Percentiles rank a stretch among this genome's conserved stretches.
Evolutionary conservation across 2,329 filamentous ascomycete genomes (phyloP).

Genomic region (Talaromyces verruculosus): DNA sequence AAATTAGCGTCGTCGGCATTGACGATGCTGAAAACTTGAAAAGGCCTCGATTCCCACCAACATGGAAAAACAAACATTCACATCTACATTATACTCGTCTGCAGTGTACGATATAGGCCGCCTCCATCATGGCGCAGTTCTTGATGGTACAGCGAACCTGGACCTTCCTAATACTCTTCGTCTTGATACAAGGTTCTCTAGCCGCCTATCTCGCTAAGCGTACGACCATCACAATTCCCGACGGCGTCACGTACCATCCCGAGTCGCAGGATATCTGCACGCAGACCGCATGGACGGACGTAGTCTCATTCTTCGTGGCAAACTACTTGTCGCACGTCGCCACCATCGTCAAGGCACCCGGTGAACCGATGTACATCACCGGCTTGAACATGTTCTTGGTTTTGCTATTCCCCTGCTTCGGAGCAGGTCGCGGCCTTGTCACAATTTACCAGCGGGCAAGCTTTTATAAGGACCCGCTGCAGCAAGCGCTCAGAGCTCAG

Average conservation of each 20-base stretch:
- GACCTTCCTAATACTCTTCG: neutral
- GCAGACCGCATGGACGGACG: slow-evolving; percentile 24
- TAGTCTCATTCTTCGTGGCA: slow-evolving; percentile 34
- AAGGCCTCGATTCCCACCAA: neutral
- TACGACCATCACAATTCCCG: neutral
- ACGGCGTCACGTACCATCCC: slow-evolving; percentile 1
- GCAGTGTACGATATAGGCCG: neutral
- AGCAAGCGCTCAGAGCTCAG: slow-evolving; percentile 29
- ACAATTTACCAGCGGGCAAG: slow-evolving; percentile 27
- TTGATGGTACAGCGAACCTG: neutral
- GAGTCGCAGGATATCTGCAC: slow-evolving; percentile 8
- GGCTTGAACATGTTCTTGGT: slow-evolving; percentile 23
- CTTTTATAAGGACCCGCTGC: slow-evolving; percentile 24
- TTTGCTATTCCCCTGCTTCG: slow-evolving; percentile 31
- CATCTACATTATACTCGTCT: neutral
- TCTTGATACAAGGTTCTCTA: neutral
- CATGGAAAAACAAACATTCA: neutral
- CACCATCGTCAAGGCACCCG: slow-evolving; percentile 36
- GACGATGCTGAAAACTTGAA: neutral
- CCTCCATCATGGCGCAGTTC: neutral
- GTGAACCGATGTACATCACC: slow-evolving; percentile 27
- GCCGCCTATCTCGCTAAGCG: neutral
- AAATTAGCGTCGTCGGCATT: neutral
- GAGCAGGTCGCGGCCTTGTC: slow-evolving; percentile 30
- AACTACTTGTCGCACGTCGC: slow-evolving; percentile 41